A percentile compares a stretch with the other conserved stretches of the same genome.
phyloP scores from a whole-genome alignment of 139 green algal species.

The Coelastrella sp. region DNA sequence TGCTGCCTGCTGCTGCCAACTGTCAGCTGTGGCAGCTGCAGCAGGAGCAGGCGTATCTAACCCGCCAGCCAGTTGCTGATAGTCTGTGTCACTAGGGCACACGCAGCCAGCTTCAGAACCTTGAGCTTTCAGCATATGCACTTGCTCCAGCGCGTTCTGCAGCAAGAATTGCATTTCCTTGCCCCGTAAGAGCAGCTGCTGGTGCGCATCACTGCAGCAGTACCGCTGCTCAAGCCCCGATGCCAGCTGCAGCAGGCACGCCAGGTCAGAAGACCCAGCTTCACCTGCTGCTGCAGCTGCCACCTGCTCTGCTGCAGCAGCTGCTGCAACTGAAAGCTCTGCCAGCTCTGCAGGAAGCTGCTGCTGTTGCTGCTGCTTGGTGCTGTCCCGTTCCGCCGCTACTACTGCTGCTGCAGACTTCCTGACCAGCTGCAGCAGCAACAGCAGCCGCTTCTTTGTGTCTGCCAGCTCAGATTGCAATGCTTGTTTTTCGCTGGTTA shows the following conservation, averaged over 20 bases:
- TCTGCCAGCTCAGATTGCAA: constrained; percentile 15
- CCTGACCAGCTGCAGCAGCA: constrained; percentile 34
- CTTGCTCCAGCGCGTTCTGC: constrained; percentile 26
- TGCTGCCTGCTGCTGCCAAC: no score
- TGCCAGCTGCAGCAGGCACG: background rate
- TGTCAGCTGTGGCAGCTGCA: no score
- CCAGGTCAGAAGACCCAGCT: background rate
- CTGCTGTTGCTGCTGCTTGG: constrained; percentile 10
- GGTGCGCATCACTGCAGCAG: background rate
- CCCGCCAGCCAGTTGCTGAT: background rate
- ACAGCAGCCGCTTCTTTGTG: constrained; percentile 24
- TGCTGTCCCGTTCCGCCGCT: background rate
- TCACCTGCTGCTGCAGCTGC: background rate
- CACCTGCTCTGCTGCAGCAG: background rate
- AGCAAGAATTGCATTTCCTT: constrained; percentile 33
- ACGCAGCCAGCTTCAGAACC: background rate
- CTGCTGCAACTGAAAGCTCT: background rate
- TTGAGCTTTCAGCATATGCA: constrained; percentile 26
- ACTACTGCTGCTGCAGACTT: background rate
- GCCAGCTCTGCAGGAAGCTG: constrained; percentile 12
- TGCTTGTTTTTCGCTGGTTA: background rate
- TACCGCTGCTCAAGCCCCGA: constrained; percentile 9
- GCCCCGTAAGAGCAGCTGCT: constrained; percentile 30
- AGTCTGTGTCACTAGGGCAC: constrained; percentile 15
- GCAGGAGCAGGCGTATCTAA: no score